phyloP scores from a whole-genome alignment of 805 yeast genomes.

The Yarrowia bubula region DNA sequence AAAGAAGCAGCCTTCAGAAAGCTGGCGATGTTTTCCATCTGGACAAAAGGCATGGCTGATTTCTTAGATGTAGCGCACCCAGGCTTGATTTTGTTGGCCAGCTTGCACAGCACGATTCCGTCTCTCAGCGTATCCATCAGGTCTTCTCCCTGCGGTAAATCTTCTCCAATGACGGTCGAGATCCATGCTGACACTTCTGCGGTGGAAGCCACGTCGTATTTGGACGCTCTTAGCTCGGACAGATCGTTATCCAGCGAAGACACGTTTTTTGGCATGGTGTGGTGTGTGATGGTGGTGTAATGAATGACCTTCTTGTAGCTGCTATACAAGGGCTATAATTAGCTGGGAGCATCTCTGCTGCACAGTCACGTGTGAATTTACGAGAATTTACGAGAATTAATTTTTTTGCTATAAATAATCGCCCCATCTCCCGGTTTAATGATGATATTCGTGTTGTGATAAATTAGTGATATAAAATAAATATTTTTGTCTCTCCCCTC shows the following conservation, averaged over 20 bases:
- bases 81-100: slow-evolving; percentile 46
- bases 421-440: too few species aligned
- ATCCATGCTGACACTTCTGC: slow-evolving; percentile 49
- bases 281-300: not conserved
- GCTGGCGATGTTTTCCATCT: slow-evolving; percentile 81
- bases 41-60: slow-evolving; percentile 71
- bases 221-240: not conserved
- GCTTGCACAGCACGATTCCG: slow-evolving; percentile 55
- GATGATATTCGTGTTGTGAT: not conserved
- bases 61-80: slow-evolving; percentile 49
- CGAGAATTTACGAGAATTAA: not conserved
- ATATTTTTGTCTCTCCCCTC: not conserved
- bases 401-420: not conserved
- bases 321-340: not conserved
- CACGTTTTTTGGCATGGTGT: not conserved
- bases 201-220: slow-evolving; percentile 11
- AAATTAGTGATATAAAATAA: not conserved
- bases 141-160: slow-evolving; percentile 42
- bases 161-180: slow-evolving; percentile 41
- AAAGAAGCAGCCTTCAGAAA: slow-evolving; percentile 64
- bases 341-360: not conserved
- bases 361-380: not conserved
- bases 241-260: slow-evolving; percentile 9
- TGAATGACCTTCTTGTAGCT: too few species aligned
- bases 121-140: slow-evolving; percentile 57